Conservation (phyloP, 441 rosid genomes). For the Daphne laureola region DNA sequence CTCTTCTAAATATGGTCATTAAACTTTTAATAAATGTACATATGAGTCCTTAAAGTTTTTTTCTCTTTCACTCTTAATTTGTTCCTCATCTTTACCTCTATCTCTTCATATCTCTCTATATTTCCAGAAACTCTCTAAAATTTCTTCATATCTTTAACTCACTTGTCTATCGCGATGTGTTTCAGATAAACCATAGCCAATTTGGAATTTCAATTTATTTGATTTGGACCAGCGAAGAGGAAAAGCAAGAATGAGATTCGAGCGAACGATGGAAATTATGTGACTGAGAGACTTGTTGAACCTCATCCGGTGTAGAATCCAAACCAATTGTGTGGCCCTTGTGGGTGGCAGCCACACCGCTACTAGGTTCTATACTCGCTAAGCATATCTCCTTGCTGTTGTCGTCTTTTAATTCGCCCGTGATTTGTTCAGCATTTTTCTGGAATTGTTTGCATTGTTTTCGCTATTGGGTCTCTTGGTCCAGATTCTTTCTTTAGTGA, state of each 20-base stretch:
- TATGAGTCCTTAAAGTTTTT: no score
- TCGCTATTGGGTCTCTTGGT: conserved; percentile 15
- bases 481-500: conserved; percentile 4
- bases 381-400: not conserved
- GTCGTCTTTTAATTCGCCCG: conserved; percentile 3
- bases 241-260: not conserved
- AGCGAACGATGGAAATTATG: conserved; percentile 29
- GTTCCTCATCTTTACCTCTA: no score
- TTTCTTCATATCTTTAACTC: no score
- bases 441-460: conserved; percentile 1
- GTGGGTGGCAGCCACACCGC: conserved; percentile 49
- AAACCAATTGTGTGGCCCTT: conserved; percentile 24
- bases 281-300: conserved; percentile 29
- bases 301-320: conserved; percentile 25
- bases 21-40: no score
- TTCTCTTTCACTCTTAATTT: no score
- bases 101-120: no score
- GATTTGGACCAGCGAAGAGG: conserved; percentile 9
- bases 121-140: no score
- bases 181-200: conserved; percentile 11
- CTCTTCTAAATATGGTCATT: no score
- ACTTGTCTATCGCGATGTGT: conserved; percentile 1
- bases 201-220: conserved; percentile 3
- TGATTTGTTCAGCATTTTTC: conserved; percentile 6
- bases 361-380: conserved; percentile 31